Evolutionary conservation across 371 early-diverging fungal genomes (phyloP).

Genomic region (Syncephalis plumigaleata): DNA sequence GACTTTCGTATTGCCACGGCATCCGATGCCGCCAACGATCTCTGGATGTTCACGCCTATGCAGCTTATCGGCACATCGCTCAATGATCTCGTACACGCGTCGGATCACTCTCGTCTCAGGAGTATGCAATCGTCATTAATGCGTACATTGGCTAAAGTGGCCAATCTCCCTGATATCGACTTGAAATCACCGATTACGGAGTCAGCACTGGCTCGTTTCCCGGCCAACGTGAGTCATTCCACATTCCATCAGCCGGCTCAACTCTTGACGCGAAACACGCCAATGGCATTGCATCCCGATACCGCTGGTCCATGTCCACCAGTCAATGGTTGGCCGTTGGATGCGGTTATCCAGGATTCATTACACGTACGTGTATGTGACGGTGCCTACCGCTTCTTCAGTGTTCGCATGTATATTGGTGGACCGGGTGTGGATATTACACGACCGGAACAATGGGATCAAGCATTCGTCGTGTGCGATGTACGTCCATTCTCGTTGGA

Average conservation of each 20-base stretch:
- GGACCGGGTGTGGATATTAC: constrained; percentile 32
- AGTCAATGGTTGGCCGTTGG: constrained; percentile 11
- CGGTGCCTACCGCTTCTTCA: constrained; percentile 26
- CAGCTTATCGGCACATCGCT: constrained; percentile 34
- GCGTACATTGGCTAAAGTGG: constrained; percentile 22
- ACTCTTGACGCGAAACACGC: constrained; percentile 9
- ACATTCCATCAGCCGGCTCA: constrained; percentile 20
- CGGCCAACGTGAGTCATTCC: constrained; percentile 7
- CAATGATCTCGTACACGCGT: constrained; percentile 25
- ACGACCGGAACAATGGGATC: constrained; percentile 5
- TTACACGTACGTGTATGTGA: constrained; percentile 25
- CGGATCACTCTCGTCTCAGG: constrained; percentile 21
- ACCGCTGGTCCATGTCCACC: constrained; percentile 13
- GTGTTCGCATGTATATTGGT: constrained; percentile 28
- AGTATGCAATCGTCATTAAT: constrained; percentile 19
- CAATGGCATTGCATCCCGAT: constrained; percentile 1
- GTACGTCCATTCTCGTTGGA: too few relatives aligned
- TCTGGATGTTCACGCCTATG: constrained; percentile 35
- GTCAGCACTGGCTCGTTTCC: constrained; percentile 2
- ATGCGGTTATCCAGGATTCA: constrained; percentile 26
- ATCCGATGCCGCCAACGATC: constrained; percentile 27
- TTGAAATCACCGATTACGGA: not conserved
- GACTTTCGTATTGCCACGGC: constrained; percentile 32
- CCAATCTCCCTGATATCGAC: constrained; percentile 3
- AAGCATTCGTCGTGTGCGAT: constrained; percentile 3